Conservation (phyloP, 83 land plant species). For the Diphasiastrum complanatum region DNA sequence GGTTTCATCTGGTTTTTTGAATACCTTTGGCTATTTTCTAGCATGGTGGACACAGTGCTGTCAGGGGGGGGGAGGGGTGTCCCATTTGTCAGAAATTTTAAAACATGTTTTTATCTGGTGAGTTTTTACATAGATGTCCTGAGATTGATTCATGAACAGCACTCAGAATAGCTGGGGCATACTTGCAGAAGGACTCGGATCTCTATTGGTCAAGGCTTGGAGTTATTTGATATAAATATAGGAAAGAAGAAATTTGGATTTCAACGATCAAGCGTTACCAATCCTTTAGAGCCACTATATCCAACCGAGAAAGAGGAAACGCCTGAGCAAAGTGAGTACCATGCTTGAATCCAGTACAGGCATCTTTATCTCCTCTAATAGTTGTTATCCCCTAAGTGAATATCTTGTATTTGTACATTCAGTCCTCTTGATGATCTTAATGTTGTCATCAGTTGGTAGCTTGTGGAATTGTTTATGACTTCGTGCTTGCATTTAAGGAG, state of each 20-base stretch:
- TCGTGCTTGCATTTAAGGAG: too few relatives aligned
- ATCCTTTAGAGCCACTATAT: constrained; percentile 24
- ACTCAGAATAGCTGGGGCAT: not conserved
- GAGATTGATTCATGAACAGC: not conserved
- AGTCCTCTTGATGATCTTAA: too few relatives aligned
- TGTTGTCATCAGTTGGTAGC: too few relatives aligned
- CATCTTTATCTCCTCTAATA: too few relatives aligned
- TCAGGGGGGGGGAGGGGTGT: not conserved
- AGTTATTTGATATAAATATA: constrained; percentile 20
- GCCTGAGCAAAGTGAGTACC: constrained; percentile 20
- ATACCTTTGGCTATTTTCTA: too few relatives aligned
- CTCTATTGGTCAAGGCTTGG: constrained; percentile 14
- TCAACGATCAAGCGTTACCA: constrained; percentile 3
- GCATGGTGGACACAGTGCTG: not conserved
- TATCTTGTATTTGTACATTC: too few relatives aligned
- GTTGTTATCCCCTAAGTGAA: too few relatives aligned
- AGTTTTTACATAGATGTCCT: not conserved
- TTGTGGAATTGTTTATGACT: too few relatives aligned
- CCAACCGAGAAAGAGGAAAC: constrained; percentile 17
- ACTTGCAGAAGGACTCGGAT: constrained; percentile 1
- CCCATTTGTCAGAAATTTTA: not conserved
- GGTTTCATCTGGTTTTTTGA: too few relatives aligned
- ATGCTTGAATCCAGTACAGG: too few relatives aligned
- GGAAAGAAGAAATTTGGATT: constrained; percentile 25
- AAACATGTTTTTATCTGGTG: not conserved